phyloP scores from a whole-genome alignment of 495 filamentous ascomycete species.

The Pseudevernia furfuracea region DNA sequence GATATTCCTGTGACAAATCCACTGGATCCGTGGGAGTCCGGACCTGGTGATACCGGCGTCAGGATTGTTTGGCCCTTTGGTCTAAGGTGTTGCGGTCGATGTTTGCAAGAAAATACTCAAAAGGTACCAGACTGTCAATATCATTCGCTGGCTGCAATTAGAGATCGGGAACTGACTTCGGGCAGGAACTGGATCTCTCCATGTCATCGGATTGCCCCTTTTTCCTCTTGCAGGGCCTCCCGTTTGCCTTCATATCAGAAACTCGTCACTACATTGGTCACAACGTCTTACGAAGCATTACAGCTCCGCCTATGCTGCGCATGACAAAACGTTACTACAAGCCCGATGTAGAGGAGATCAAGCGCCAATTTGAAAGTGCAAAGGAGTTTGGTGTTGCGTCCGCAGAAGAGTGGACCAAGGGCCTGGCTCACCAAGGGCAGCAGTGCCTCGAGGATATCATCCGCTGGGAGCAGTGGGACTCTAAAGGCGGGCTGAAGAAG shows the following conservation, averaged over 20 bases:
- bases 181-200: conserved; percentile 58
- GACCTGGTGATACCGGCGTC: conserved; percentile 46
- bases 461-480: conserved; percentile 67
- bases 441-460: conserved; percentile 45
- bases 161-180: conserved; percentile 4
- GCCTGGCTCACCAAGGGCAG: conserved; percentile 53
- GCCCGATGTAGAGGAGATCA: conserved; percentile 47
- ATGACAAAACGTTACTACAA: conserved; percentile 57
- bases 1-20: conserved; percentile 10
- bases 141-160: background rate
- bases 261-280: conserved; percentile 49
- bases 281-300: conserved; percentile 40
- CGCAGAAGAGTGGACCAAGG: conserved; percentile 67
- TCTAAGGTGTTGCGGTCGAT: conserved; percentile 52
- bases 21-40: conserved; percentile 40
- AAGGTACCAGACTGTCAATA: conserved; percentile 44
- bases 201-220: conserved; percentile 51
- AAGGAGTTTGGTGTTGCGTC: conserved; percentile 52
- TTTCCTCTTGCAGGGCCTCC: conserved; percentile 51
- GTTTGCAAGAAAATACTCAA: conserved; percentile 47
- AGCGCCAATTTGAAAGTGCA: conserved; percentile 49
- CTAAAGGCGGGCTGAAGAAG: conserved; percentile 35
- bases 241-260: conserved; percentile 55
- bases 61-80: conserved; percentile 59
- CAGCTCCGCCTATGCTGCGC: conserved; percentile 39